Base-by-base conservation (phyloP, 1,284 basidiomycete species). In the Fomitopsis betulina region DNA sequence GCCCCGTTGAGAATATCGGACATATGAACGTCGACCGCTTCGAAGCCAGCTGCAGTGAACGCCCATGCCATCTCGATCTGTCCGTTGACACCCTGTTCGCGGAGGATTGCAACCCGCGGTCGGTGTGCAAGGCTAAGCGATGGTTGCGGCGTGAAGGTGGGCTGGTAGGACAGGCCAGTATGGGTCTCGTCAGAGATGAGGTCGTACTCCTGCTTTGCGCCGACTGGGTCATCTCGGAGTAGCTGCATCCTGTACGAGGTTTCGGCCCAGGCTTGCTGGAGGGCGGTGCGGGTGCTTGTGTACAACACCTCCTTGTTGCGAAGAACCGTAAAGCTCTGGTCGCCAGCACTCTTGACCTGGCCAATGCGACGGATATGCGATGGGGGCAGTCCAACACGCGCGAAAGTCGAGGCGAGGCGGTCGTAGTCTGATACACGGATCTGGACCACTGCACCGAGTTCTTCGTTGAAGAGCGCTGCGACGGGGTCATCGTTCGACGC, bases 1-100 rank as follows among this genome's bases (percentile, higher is more conserved):
- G 71, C 70, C 51, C 93, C 93, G 37, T 79, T 79, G 66, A 99
- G 86, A 70, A 99, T 86, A 72, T 99, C 96, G 19, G 94, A 93
- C 96, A 98, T 99, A 77, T 99, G 96, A 3, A 99, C 93, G 70
- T 99, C 97, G 58, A 98, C 78, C 5, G 95, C 89, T 61, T 93
- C 88, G 72, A 99, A 99, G 7, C 97, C 97, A 17, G 96, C 96
- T 1, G 84, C 88, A 30, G 87, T 81, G 78, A 99, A 99, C 13
- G 95, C 86, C 93, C 94, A 99, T 0, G 93, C 97, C 96, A 99
- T 98, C 79, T 99, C 96, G 52, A 94, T 80, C 60, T 99, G 95
- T 1, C 97, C 96, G 71, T 99, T 99, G 63, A 99, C 96, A 65
- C 96, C 97, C 73, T 99, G 96, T 73, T 99, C 96, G 55, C 97